Evolutionary conservation across 805 yeast genomes (phyloP).

Genomic region (Candida jianshihensis): DNA sequence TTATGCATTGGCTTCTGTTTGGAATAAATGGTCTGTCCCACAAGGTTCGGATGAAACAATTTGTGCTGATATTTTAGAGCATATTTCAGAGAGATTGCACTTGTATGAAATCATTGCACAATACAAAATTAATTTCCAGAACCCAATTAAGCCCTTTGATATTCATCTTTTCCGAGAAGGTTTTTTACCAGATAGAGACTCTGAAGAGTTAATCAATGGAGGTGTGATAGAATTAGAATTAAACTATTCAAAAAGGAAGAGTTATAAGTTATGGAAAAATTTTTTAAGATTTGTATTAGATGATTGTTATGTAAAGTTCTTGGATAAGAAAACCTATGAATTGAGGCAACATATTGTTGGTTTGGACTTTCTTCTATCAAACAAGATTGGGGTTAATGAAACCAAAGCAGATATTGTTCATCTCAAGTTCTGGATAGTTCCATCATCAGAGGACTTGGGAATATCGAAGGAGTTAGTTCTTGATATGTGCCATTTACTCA

Average conservation of each 20-base stretch:
- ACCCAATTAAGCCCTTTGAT: neutral
- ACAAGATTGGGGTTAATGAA: neutral
- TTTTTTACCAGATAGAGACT: constrained; percentile 3
- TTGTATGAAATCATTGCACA: constrained; percentile 1
- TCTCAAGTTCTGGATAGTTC: neutral
- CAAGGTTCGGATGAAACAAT: too few relatives aligned
- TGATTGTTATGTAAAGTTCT: neutral
- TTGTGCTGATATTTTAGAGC: too few relatives aligned
- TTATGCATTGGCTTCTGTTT: constrained; percentile 1
- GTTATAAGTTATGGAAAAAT: constrained; percentile 8
- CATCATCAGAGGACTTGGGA: neutral
- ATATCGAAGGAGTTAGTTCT: neutral
- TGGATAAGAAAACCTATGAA: neutral
- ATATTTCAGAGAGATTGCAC: neutral
- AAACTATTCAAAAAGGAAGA: neutral
- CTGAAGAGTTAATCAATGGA: constrained; percentile 1
- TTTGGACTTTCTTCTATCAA: neutral
- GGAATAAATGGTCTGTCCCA: constrained; percentile 12
- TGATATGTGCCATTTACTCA: neutral
- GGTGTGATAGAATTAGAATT: constrained; percentile 8
- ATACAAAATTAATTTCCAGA: neutral
- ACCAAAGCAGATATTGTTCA: neutral
- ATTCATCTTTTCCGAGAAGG: constrained; percentile 8
- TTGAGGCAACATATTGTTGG: constrained; percentile 4
- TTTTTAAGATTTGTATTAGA: constrained; percentile 2